phyloP scores from a whole-genome alignment of 2,329 filamentous ascomycete genomes.

The Lasiodiplodia theobromae region DNA sequence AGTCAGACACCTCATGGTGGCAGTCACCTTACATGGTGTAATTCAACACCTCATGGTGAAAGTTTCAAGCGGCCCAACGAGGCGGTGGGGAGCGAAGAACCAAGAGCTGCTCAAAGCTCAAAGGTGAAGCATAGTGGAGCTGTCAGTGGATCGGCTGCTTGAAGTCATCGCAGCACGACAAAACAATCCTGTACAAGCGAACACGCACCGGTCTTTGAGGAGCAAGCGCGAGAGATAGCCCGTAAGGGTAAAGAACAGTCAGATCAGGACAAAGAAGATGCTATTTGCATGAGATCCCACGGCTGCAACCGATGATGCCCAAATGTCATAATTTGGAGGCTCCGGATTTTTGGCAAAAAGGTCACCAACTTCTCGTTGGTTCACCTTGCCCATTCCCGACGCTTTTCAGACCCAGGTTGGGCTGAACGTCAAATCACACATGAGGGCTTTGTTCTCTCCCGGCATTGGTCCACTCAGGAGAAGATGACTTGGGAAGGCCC shows the following conservation, averaged over 20 bases:
- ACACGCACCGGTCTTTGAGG: neutral
- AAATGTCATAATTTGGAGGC: too few species aligned
- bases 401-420: neutral
- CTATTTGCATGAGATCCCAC: neutral
- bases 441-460: neutral
- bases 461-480: constrained; percentile 6
- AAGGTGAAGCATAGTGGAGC: constrained; percentile 5
- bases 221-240: neutral
- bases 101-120: neutral
- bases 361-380: too few species aligned
- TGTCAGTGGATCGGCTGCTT: neutral
- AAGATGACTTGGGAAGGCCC: neutral
- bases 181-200: constrained; percentile 3
- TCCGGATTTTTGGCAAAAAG: too few species aligned
- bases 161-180: neutral
- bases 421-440: neutral
- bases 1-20: neutral
- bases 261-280: neutral
- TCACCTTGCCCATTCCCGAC: too few species aligned
- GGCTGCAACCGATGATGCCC: neutral
- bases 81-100: neutral
- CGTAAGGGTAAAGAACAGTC: neutral
- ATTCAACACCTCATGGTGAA: neutral
- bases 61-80: neutral
- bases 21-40: neutral